These are phyloP conservation scores for Elongisporangium prolatum DNA, from an alignment of 352 stramenopile genomes.

Conservation along the genomic window DNA sequence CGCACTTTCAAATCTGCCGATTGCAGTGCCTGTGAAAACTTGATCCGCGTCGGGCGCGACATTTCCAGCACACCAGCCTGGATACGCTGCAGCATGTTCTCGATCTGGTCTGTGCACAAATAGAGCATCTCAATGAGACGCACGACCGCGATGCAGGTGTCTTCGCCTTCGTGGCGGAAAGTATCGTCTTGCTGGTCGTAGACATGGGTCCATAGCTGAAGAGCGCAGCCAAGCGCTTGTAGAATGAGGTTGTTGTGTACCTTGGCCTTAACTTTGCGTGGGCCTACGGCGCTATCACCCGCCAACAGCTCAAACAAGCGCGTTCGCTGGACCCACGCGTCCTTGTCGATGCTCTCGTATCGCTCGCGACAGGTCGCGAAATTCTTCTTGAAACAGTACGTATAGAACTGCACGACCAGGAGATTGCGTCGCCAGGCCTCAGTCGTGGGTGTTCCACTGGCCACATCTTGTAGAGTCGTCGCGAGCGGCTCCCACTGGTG, in stretches of 20 bases:
- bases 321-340: constrained; percentile 54
- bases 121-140: constrained; percentile 81
- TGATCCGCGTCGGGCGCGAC: constrained; percentile 37
- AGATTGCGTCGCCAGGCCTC: constrained; percentile 63
- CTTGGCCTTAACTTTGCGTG: constrained; percentile 28
- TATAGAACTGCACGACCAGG: constrained; percentile 76
- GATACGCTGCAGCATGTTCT: constrained; percentile 70
- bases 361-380: constrained; percentile 43
- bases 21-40: constrained; percentile 60
- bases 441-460: constrained; percentile 30
- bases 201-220: constrained; percentile 66
- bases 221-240: constrained; percentile 37
- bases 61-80: constrained; percentile 55
- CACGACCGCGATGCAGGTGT: constrained; percentile 53
- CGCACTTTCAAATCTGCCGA: constrained; percentile 53
- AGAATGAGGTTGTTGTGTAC: constrained; percentile 73
- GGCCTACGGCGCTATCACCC: constrained; percentile 18
- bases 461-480: constrained; percentile 55
- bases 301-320: constrained; percentile 58
- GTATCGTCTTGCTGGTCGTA: constrained; percentile 36
- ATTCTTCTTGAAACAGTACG: constrained; percentile 78
- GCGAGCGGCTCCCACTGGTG: constrained; percentile 65
- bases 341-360: constrained; percentile 40
- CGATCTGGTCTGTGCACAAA: constrained; percentile 61
- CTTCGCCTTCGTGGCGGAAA: constrained; percentile 47